Percentiles rank a stretch among this genome's conserved stretches.
phyloP scores from a whole-genome alignment of 2,329 filamentous ascomycete species.

The Botrytis elliptica region DNA sequence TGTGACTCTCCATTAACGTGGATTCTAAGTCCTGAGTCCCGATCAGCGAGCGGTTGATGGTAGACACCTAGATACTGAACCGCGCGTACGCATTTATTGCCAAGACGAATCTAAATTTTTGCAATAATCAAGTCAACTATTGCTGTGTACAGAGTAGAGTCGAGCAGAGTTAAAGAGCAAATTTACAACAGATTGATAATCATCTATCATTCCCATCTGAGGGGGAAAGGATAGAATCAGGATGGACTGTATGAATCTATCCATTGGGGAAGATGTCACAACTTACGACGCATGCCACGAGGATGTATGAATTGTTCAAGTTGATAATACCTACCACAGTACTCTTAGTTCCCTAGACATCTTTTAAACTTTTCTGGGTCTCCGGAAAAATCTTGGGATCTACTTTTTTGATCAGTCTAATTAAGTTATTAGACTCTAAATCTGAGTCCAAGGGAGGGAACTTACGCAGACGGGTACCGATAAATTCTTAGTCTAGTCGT shows the following conservation, averaged over 20 bases:
- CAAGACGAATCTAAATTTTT: background rate
- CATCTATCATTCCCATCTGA: background rate
- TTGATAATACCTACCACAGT: background rate
- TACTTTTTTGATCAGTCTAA: background rate
- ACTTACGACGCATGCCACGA: slow-evolving; percentile 16
- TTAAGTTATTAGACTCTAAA: background rate
- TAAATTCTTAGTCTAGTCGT: background rate
- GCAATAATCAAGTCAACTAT: background rate
- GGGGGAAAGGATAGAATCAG: background rate
- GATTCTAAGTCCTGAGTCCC: background rate
- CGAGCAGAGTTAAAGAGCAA: background rate
- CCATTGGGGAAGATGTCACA: background rate
- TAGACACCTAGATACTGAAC: background rate
- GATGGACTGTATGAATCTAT: background rate
- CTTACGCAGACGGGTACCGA: background rate
- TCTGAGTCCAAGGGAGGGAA: background rate
- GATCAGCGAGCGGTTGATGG: background rate
- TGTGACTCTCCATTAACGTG: background rate
- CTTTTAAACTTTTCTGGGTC: background rate
- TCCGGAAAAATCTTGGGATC: background rate
- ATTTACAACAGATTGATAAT: background rate
- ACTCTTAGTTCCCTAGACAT: background rate
- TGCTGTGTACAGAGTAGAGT: background rate
- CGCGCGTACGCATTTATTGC: slow-evolving; percentile 5
- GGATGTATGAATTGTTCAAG: background rate